Base-by-base conservation (phyloP, 345 rosid species). In the Lepidium aucheri region DNA sequence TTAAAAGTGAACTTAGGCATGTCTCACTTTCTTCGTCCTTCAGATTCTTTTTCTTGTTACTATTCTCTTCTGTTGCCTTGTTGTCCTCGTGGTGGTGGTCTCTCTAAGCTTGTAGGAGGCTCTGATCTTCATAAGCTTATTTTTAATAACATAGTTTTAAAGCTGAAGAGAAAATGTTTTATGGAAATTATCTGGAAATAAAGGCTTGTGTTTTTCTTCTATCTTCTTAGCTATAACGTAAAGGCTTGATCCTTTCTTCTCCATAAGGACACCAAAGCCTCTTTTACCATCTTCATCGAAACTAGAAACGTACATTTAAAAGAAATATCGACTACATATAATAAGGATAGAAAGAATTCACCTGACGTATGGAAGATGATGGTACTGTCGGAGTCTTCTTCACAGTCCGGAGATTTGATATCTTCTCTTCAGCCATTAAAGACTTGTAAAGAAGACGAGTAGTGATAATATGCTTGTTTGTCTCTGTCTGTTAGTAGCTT, bases 351-450 rank as follows among this genome's bases (percentile, higher is more conserved):
- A 20, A 0, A 6, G 20, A 20, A 0, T 4, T 41, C n/a, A 88
- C 95, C 89, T 88, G 83, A 45, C 88, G 85, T 91, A 88, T 12
- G 95, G 96, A 49, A 95, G 98, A 67, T 86, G 98, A 39, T 88
- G 9, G 78, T 72, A 66, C 71, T 77, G 54, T 63, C 56, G 61
- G 58, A 76, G 68, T 69, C 65, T 76, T 80, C 70, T 54, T 67
- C 36, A 9, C 1, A 8, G 45, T 49, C 18, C 18, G 69, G 72
- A 60, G 45, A 67, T 65, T 80, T 83, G 4, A 14, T n/a, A n/a
- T 44, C 72, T 80, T 84, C 20, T 64, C 70, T 3, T 63, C 46
- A 8, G 78, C 74, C 59, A 85, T 76, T 75, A 67, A 1, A 26
- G 39, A 9, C 20, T 16, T n/a, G n/a, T n/a, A n/a, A n/a, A n/a